Evolutionary conservation across 176 grass and related monocot species (phyloP).

Genomic region (Elymus sibiricus): DNA sequence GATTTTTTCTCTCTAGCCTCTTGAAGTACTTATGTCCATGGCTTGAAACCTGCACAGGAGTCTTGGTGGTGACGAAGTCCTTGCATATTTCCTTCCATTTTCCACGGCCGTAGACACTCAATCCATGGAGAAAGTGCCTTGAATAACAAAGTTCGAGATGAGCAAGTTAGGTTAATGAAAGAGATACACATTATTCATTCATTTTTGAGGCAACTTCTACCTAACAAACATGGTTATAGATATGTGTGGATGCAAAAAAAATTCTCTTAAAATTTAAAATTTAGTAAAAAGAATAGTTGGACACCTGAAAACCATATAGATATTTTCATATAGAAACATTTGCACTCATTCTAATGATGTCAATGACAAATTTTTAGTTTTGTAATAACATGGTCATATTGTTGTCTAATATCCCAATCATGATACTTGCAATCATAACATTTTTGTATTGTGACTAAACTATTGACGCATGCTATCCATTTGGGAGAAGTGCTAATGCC

Average conservation of each 20-base stretch:
- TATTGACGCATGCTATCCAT: neutral
- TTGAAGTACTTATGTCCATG: slow-evolving; percentile 17
- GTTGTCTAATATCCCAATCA: neutral
- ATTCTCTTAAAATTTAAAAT: neutral
- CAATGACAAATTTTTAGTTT: neutral
- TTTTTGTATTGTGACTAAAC: neutral
- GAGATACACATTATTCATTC: neutral
- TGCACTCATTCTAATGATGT: no score
- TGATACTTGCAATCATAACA: neutral
- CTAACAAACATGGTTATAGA: neutral
- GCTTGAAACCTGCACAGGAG: neutral
- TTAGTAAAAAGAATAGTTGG: neutral
- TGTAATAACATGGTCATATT: neutral
- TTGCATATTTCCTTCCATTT: slow-evolving; percentile 18
- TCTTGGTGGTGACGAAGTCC: neutral
- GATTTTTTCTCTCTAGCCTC: neutral
- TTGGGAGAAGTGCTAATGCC: neutral
- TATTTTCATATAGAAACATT: neutral
- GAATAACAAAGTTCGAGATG: neutral
- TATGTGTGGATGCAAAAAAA: neutral
- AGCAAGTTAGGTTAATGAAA: neutral
- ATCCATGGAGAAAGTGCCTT: slow-evolving; percentile 1
- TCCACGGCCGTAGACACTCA: neutral
- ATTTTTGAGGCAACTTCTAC: neutral
- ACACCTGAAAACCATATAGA: neutral